Evolutionary conservation across 176 grass and related monocot species (phyloP), one percentile per base, ranked within the genome.

Genomic region (Chloris gayana): DNA sequence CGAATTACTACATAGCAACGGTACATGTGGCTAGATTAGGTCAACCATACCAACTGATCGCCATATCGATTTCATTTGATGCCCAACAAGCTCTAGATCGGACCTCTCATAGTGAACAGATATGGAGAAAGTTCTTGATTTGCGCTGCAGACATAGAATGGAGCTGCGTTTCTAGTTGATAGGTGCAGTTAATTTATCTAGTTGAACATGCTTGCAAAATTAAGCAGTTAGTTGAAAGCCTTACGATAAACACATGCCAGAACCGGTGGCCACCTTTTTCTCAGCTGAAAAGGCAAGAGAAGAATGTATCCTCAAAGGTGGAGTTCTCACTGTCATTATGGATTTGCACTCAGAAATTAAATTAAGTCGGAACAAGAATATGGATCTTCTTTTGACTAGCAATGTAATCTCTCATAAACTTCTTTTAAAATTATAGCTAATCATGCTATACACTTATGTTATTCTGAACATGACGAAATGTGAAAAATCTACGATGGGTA

Each of bases 301-400:
- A 15, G 25, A 76, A 60, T 60, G 37, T 75, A 59, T 75, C 22
- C 33, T 13, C 33, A 59, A 26, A 59, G 2, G 73, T 60, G 53
- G 53, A 39, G 8, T 76, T 62, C 15, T 62, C 73, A 62, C 56
- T 44, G 56, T 62, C 73, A 76, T 44, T 42, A 61, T 76, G 56
- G 56, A 62, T 76, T 21, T 24, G 54, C 54, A 9, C 67, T 69
- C n/a, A 22, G 22, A 67, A 67, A 37, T 37, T 37, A 37, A 37
- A 37, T 5, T 37, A 37, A 9, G 49, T 19, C 14, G 49, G 6
- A 25, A 41, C 37, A 13, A 41, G 9, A 7, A 7, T 24, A 6
- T 14, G 66, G 10, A 45, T 27, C 67, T 26, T 45, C 67, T 70
- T 70, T 70, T 70, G 67, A 57, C 19, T 38, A 58, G 1, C 53